Evolutionary conservation across 1,284 basidiomycete species (phyloP), one percentile per base, ranked within the genome.

Genomic region (Thelephora terrestris): DNA sequence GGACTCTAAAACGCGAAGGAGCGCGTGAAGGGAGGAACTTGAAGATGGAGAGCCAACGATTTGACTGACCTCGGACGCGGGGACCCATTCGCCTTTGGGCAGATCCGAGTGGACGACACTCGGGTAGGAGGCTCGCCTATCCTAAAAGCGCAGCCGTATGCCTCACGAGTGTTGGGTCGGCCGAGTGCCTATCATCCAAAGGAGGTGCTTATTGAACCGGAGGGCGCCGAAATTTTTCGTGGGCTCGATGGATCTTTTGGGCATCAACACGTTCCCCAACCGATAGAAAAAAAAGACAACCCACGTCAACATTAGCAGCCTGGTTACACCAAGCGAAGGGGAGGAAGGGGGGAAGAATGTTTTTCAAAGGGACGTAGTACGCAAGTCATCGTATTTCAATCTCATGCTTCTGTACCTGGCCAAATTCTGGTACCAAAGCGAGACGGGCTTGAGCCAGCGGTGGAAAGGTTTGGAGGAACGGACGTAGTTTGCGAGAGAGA

Each of bases 331-430:
- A 16, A 4, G n/a, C 2, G 23, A 16, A 40, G 38, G 4, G n/a
- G n/a, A n/a, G n/a, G n/a, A n/a, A n/a, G n/a, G n/a, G n/a, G n/a
- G n/a, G n/a, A n/a, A n/a, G 34, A 43, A 34, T 40, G 48, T 45
- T 20, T 46, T 47, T 51, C 47, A 35, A 47, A 36, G 42, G 32
- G n/a, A 60, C 87, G 64, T 58, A n/a, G n/a, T n/a, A 90, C 86
- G 71, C 59, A 99, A 79, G 76, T 99, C 95, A 65, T 99, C 95
- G 69, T 96, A 96, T 63, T 80, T 84, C 67, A 97, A 80, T 58
- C 95, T 95, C 65, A 91, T 76, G 66, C 85, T 77, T 59, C 94
- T 80, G 76, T 95, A 91, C 40, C 94, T 92, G 39, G 85, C 71
- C 48, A 83, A 69, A 63, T 86, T 68, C 57, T 85, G 85, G 66